These are phyloP conservation scores for Colletotrichum cuscutae DNA, from an alignment of 2,329 filamentous ascomycete genomes.

Conservation along the genomic window DNA sequence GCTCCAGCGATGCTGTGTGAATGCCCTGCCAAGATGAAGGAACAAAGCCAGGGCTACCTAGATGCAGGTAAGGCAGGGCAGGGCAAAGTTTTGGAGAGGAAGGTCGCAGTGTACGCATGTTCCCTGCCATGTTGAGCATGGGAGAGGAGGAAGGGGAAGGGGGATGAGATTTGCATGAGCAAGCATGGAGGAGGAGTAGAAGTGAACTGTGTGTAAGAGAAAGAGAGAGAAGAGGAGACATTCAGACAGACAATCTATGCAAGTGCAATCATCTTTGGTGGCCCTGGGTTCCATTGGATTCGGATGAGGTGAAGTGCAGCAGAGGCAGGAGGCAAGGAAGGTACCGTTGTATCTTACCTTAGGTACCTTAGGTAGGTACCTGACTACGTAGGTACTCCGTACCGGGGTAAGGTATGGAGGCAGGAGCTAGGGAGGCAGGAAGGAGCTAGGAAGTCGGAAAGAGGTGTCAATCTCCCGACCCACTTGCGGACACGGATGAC, in stretches of 20 bases:
- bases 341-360: not conserved
- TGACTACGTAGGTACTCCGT: not conserved
- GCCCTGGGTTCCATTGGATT: too few relatives aligned
- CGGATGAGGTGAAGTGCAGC: too few relatives aligned
- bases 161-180: not conserved
- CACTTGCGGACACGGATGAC: slow-evolving; percentile 18
- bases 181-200: not conserved
- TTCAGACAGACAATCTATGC: not conserved
- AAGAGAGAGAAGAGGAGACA: not conserved
- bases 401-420: not conserved
- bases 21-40: slow-evolving; percentile 5
- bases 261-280: not conserved
- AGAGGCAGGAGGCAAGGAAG: not conserved
- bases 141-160: not conserved
- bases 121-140: not conserved
- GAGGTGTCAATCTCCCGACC: slow-evolving; percentile 30
- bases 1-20: not conserved
- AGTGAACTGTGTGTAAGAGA: not conserved
- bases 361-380: not conserved
- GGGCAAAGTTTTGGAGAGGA: not conserved
- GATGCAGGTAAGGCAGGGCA: not conserved
- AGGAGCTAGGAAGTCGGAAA: not conserved
- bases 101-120: not conserved
- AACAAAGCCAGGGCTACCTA: not conserved
- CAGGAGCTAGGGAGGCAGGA: not conserved